These are phyloP conservation scores for Scortechinia acanthostroma DNA, from an alignment of 2,329 filamentous ascomycete genomes.

Conservation along the genomic window DNA sequence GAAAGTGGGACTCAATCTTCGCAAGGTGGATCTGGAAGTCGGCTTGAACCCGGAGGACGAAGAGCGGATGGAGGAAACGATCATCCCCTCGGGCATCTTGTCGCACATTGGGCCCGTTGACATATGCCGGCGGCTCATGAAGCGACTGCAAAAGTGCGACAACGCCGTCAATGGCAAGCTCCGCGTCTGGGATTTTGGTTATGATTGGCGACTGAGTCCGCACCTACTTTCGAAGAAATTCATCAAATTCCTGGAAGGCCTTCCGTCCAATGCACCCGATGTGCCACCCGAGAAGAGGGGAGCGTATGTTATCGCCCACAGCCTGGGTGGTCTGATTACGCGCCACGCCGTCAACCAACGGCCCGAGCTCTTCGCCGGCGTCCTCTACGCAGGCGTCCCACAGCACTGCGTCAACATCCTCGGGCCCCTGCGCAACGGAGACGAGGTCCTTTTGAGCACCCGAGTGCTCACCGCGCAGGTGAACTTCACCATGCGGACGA, in stretches of 20 bases:
- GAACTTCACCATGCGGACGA: conserved; percentile 84
- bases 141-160: conserved; percentile 66
- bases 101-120: conserved; percentile 87
- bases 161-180: conserved; percentile 68
- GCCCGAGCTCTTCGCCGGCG: conserved; percentile 78
- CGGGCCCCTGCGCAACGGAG: conserved; percentile 83
- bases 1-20: conserved; percentile 83
- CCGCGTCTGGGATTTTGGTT: conserved; percentile 82
- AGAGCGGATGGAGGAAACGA: conserved; percentile 72
- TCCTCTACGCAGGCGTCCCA: conserved; percentile 78
- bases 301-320: conserved; percentile 78
- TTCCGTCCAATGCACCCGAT: conserved; percentile 67
- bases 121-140: conserved; percentile 76
- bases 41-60: conserved; percentile 77
- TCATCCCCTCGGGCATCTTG: conserved; percentile 82
- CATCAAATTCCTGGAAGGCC: conserved; percentile 63
- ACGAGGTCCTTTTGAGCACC: conserved; percentile 82
- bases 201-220: conserved; percentile 88
- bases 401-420: conserved; percentile 86
- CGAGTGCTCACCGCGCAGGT: conserved; percentile 86
- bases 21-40: conserved; percentile 85
- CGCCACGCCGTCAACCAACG: conserved; percentile 79
- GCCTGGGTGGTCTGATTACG: conserved; percentile 78
- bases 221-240: conserved; percentile 66
- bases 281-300: conserved; percentile 48